phyloP scores from a whole-genome alignment of 2,329 filamentous ascomycete species.

The Pyrenochaeta sp. region DNA sequence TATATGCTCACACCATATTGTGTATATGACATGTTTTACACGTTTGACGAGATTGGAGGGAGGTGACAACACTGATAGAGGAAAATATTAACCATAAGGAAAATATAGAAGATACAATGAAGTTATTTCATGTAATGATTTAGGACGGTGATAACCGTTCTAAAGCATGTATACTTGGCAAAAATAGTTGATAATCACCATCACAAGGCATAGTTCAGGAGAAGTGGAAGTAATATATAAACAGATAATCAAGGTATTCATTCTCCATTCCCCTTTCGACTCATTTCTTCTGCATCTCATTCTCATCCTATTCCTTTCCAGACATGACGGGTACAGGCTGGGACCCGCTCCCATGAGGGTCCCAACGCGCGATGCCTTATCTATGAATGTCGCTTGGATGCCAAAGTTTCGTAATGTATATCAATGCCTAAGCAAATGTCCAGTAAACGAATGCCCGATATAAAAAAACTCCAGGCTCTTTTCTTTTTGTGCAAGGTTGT shows the following conservation, averaged over 20 bases:
- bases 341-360: not conserved
- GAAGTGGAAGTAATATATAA: not conserved
- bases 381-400: not conserved
- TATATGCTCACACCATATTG: too few species aligned
- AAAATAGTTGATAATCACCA: too few species aligned
- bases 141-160: too few species aligned
- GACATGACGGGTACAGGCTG: not conserved
- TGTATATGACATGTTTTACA: too few species aligned
- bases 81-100: too few species aligned
- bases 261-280: not conserved
- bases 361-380: not conserved
- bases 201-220: not conserved
- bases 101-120: too few species aligned
- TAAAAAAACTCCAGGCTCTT: not conserved
- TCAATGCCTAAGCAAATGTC: slow-evolving; percentile 4
- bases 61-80: too few species aligned
- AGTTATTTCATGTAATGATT: too few species aligned
- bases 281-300: not conserved
- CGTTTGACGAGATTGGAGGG: too few species aligned
- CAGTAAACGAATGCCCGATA: not conserved
- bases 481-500: not conserved
- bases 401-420: slow-evolving; percentile 1
- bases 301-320: too few species aligned
- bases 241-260: not conserved
- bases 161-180: too few species aligned